Evolutionary conservation across 306 rosid species (phyloP).

Genomic region (barrel medic (Medicago truncatula)): DNA sequence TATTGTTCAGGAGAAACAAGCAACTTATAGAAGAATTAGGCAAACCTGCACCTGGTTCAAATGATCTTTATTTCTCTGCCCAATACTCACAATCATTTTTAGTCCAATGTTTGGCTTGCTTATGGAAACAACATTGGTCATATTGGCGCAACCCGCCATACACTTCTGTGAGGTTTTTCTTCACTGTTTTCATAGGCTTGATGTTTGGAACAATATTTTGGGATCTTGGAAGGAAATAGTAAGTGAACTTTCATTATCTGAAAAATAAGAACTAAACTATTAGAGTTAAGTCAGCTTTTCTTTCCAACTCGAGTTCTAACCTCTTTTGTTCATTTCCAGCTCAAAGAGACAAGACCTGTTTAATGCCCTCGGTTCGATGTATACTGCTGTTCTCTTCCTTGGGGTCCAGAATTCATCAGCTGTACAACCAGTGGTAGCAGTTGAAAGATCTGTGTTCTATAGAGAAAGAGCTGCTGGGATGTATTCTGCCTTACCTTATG

Average conservation of each 20-base stretch:
- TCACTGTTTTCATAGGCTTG: slow-evolving; percentile 50
- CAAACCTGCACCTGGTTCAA: slow-evolving; percentile 57
- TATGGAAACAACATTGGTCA: slow-evolving; percentile 78
- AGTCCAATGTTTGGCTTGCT: slow-evolving; percentile 74
- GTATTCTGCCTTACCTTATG: slow-evolving; percentile 70
- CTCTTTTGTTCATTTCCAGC: slow-evolving; percentile 31
- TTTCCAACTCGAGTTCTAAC: slow-evolving; percentile 20
- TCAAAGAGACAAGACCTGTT: slow-evolving; percentile 45
- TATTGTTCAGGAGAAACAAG: slow-evolving; percentile 73
- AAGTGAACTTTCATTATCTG: slow-evolving; percentile 20
- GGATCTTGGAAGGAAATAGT: slow-evolving; percentile 53
- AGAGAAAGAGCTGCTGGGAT: slow-evolving; percentile 72
- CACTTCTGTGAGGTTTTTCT: slow-evolving; percentile 55
- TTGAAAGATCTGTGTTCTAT: slow-evolving; percentile 66
- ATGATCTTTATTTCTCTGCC: slow-evolving; percentile 66
- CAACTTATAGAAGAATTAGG: slow-evolving; percentile 69
- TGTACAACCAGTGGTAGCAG: slow-evolving; percentile 61
- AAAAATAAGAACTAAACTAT: neutral
- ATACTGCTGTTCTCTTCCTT: slow-evolving; percentile 58
- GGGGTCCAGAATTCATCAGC: slow-evolving; percentile 58
- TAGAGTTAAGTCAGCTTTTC: neutral
- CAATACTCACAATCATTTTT: slow-evolving; percentile 65
- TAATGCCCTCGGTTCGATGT: slow-evolving; percentile 64
- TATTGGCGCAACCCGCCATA: slow-evolving; percentile 66
- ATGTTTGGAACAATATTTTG: slow-evolving; percentile 57